Conservation (phyloP, 2,329 filamentous ascomycete genomes). For the Hymenoscyphus fructigenus region DNA sequence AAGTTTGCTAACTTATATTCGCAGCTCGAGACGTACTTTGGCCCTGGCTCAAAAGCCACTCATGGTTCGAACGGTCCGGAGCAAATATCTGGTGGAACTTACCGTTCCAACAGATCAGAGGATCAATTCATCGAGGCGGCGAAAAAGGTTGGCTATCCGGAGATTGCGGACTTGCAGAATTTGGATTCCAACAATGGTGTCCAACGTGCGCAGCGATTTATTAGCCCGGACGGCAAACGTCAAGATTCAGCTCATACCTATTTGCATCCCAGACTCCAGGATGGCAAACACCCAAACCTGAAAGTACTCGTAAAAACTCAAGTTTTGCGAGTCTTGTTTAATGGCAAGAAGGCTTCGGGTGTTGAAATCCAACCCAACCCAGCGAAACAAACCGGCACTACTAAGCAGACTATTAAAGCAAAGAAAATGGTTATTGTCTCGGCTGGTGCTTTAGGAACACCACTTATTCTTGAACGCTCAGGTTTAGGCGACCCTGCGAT, state of each 20-base stretch:
- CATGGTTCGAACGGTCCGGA: constrained; percentile 56
- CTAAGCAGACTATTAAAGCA: constrained; percentile 35
- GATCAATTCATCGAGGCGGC: constrained; percentile 51
- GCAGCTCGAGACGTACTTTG: constrained; percentile 51
- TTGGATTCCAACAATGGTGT: constrained; percentile 39
- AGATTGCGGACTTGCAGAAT: constrained; percentile 51
- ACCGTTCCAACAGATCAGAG: constrained; percentile 39
- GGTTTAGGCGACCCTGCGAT: constrained; percentile 52
- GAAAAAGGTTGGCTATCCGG: constrained; percentile 45
- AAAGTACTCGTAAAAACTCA: constrained; percentile 55
- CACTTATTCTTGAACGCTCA: constrained; percentile 57
- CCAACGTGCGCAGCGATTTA: constrained; percentile 46
- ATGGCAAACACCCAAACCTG: constrained; percentile 51
- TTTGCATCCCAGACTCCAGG: constrained; percentile 48
- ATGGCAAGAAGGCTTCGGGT: constrained; percentile 40
- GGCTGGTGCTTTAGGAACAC: constrained; percentile 33
- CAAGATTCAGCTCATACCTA: constrained; percentile 55
- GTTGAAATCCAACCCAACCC: constrained; percentile 48
- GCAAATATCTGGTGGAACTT: constrained; percentile 50
- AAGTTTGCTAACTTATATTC: constrained; percentile 25
- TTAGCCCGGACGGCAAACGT: constrained; percentile 48
- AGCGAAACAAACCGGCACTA: constrained; percentile 31
- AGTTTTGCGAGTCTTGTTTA: constrained; percentile 53
- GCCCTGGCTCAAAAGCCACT: constrained; percentile 22
- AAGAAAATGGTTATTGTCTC: constrained; percentile 51